These are phyloP conservation scores for Melampsora larici-populina DNA, from an alignment of 1,284 basidiomycete species.

Conservation along the genomic window DNA sequence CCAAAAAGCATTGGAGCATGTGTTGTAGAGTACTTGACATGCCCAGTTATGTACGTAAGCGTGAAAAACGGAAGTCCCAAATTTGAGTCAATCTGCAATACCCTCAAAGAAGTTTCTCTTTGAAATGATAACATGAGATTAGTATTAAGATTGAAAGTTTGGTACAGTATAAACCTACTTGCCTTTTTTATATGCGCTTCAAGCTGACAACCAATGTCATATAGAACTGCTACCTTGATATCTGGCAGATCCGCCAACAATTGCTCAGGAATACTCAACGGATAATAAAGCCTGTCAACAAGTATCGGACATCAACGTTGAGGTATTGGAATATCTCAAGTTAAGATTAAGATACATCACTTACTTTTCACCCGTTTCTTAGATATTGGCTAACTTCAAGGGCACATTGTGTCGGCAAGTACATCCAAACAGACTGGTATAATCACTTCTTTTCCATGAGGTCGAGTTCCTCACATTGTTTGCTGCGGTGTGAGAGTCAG, in stretches of 20 bases:
- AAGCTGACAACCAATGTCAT: conserved; percentile 8
- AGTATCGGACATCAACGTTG: not conserved
- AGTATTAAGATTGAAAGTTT: not conserved
- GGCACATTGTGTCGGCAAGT: conserved; percentile 7
- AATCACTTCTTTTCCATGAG: not conserved
- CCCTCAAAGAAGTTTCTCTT: not conserved
- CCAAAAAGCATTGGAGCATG: too few species aligned
- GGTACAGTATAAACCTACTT: not conserved
- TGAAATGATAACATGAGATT: not conserved
- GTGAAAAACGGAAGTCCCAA: too few species aligned
- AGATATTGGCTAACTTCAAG: conserved; percentile 4
- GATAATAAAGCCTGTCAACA: too few species aligned
- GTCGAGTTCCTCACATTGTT: not conserved
- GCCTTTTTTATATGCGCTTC: conserved; percentile 15
- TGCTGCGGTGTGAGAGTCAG: conserved; percentile 13
- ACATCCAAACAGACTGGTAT: not conserved
- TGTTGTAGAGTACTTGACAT: too few species aligned
- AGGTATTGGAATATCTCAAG: not conserved
- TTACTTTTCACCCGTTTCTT: conserved; percentile 9
- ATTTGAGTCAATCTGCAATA: not conserved
- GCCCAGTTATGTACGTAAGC: too few species aligned
- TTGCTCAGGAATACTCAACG: too few species aligned
- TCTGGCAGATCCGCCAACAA: too few species aligned
- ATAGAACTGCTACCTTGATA: too few species aligned
- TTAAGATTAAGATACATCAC: not conserved